Evolutionary conservation across 257 asterid genomes (phyloP).

Genomic region (Penstemon eatonii): DNA sequence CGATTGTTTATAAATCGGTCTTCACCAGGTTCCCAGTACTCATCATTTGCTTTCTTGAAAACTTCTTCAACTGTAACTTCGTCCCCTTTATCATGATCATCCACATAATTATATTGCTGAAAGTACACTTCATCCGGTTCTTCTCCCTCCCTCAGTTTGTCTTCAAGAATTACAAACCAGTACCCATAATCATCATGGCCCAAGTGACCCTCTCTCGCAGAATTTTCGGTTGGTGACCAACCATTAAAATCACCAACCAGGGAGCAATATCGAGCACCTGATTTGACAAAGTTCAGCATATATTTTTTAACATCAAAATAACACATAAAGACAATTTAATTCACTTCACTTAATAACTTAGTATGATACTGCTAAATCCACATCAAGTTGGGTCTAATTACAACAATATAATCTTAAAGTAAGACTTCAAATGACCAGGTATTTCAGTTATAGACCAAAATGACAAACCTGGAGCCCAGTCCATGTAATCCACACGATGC

Average conservation of each 20-base stretch:
- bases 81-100: constrained; percentile 92
- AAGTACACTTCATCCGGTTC: constrained; percentile 82
- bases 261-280: constrained; percentile 98
- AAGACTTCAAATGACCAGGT: constrained; percentile 11
- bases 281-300: constrained; percentile 30
- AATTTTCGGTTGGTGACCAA: constrained; percentile 90
- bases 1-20: constrained; percentile 76
- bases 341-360: constrained; percentile 6
- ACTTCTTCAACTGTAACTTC: constrained; percentile 71
- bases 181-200: constrained; percentile 97
- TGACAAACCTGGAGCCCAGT: constrained; percentile 98
- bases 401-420: constrained; percentile 7
- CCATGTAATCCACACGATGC: constrained; percentile 91
- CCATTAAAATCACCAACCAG: constrained; percentile 82
- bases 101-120: constrained; percentile 84
- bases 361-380: not conserved
- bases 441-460: constrained; percentile 2
- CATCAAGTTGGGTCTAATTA: constrained; percentile 2
- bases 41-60: constrained; percentile 74
- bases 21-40: constrained; percentile 99
- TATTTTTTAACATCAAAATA: constrained; percentile 23
- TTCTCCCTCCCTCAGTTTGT: constrained; percentile 83
- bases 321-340: not conserved
- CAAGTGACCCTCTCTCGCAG: constrained; percentile 87
- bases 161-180: constrained; percentile 93